A percentile compares a stretch with the other conserved stretches of the same genome.
phyloP scores from a whole-genome alignment of 129 eudicot genomes.

The Kitagawia praeruptora region DNA sequence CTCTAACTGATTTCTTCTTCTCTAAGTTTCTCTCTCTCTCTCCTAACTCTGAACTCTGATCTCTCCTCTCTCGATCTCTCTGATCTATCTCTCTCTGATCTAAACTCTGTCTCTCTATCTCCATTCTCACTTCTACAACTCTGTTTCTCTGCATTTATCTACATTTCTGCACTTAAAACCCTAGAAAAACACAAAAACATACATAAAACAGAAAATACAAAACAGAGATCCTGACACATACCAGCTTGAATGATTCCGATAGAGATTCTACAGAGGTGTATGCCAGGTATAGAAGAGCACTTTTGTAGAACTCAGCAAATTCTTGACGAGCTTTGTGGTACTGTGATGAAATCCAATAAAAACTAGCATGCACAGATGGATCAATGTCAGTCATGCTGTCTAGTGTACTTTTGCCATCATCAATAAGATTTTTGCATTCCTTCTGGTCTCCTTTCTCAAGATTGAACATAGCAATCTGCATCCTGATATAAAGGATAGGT shows the following conservation, averaged over 20 bases:
- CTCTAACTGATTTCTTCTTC: too few species aligned
- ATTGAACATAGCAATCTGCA: conserved; percentile 74
- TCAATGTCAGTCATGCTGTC: conserved; percentile 96
- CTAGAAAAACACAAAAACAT: too few species aligned
- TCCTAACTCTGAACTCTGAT: too few species aligned
- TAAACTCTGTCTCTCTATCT: too few species aligned
- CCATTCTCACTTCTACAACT: too few species aligned
- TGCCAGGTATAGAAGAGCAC: conserved; percentile 76
- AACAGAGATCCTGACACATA: too few species aligned
- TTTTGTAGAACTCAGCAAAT: conserved; percentile 90
- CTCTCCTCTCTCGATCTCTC: too few species aligned
- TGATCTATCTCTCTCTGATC: too few species aligned
- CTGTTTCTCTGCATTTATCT: too few species aligned
- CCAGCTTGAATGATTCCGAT: conserved; percentile 82
- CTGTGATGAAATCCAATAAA: conserved; percentile 91
- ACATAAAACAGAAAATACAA: too few species aligned
- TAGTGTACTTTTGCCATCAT: conserved; percentile 80
- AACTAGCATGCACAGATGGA: conserved; percentile 90
- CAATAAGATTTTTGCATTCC: conserved; percentile 78
- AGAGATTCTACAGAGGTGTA: conserved; percentile 85
- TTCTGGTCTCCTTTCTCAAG: conserved; percentile 83
- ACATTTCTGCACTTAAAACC: too few species aligned
- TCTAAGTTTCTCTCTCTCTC: too few species aligned
- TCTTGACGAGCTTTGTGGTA: conserved; percentile 79
- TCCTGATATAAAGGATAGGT: conserved; percentile 72